Evolutionary conservation across 2,329 filamentous ascomycete species (phyloP), one percentile per base, ranked within the genome.

Genomic region (Aspergillus quadrilineatus): DNA sequence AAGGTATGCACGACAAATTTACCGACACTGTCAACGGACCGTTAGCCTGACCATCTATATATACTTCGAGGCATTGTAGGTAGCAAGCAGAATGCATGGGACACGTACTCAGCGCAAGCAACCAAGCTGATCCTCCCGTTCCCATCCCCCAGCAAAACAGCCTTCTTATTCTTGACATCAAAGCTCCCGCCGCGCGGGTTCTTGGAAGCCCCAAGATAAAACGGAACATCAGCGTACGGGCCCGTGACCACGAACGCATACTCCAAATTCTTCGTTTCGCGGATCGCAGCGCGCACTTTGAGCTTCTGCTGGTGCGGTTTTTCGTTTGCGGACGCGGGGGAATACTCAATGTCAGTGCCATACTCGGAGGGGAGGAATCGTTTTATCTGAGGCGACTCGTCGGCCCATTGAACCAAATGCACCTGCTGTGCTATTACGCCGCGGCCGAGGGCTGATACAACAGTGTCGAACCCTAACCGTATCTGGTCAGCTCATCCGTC

Each of bases 221-320:
- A 62, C 1, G 60, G 60, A 10, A 53, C 78, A 59, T 89, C 87
- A 30, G 82, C 81, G 62, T 87, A 90, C 0, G 87, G 87, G 0
- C 87, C 87, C 0, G 87, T 89, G 4, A 90, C 87, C 0, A 90
- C 74, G 66, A 86, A 89, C 0, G 87, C 89, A 55, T 86, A 79
- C 49, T 83, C 78, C 28, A 90, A 67, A 6, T 78, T 72, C 62
- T 79, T 77, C 36, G 81, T 80, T 4, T 70, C 63, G 41, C 79
- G 77, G 32, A 89, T 77, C 30, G 81, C 81, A 55, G 80, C 82
- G 57, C 88, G 80, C n/a, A 90, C 85, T 65, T 85, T 83, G 52
- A 90, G 79, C 70, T 90, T 90, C 54, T 79, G 72, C 73, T 90
- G 87, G 66, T 90, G 88, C 2, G 88, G 85, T 65, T 80, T 83